These are phyloP conservation scores for Flaveria sonorensis DNA, from an alignment of 129 eudicot species.

Conservation along the genomic window DNA sequence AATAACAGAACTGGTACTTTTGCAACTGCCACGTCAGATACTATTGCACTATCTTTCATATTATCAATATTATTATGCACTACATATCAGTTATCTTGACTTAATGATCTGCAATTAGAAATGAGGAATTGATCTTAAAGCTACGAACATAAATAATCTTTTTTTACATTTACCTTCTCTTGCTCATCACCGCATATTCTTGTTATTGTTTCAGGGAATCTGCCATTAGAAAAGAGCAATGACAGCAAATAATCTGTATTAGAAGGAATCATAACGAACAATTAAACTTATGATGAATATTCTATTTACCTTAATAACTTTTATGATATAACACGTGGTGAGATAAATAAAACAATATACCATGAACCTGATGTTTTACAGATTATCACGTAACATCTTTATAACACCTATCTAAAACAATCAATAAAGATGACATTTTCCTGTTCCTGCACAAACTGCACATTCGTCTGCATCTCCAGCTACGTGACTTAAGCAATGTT, in stretches of 20 bases:
- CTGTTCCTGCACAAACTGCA: conserved; percentile 86
- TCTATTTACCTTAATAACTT: conserved; percentile 8
- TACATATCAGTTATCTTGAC: too few species aligned
- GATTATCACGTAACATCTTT: background rate
- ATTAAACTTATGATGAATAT: background rate
- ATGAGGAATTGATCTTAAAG: too few species aligned
- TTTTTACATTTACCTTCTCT: too few species aligned
- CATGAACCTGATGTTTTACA: conserved; percentile 11
- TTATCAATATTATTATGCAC: too few species aligned
- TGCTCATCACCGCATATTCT: too few species aligned
- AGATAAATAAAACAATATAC: conserved; percentile 6
- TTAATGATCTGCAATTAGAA: too few species aligned
- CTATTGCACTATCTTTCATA: too few species aligned
- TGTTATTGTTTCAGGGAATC: too few species aligned
- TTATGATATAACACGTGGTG: conserved; percentile 5
- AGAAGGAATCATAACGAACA: background rate
- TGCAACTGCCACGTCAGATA: too few species aligned
- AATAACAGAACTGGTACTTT: too few species aligned
- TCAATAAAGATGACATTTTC: conserved; percentile 67
- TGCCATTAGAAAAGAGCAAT: background rate
- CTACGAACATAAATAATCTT: too few species aligned
- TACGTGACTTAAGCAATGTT: conserved; percentile 80
- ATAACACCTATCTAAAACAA: background rate
- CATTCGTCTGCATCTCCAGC: conserved; percentile 89
- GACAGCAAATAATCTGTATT: conserved; percentile 5